These are phyloP conservation scores for Solanum phureja DNA, from an alignment of 257 asterid species.

Conservation along the genomic window DNA sequence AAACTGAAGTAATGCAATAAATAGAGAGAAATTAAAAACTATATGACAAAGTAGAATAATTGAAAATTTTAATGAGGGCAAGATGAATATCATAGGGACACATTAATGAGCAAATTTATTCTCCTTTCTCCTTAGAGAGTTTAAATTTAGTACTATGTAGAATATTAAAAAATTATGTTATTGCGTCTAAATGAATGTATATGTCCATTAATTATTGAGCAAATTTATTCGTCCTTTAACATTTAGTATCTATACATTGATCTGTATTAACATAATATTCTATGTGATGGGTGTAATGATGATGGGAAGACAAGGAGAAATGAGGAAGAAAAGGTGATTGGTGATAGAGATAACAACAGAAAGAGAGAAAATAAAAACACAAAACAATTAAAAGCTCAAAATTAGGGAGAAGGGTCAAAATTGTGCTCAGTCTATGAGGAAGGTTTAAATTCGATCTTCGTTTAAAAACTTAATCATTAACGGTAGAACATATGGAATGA, in stretches of 20 bases:
- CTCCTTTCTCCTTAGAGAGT: not conserved
- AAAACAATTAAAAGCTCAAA: too few relatives aligned
- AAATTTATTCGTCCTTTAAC: too few relatives aligned
- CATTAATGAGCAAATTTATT: not conserved
- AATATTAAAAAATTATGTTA: not conserved
- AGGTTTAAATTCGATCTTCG: not conserved
- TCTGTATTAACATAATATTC: too few relatives aligned
- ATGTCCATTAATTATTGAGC: not conserved
- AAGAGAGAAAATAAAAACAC: too few relatives aligned
- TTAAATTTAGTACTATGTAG: not conserved
- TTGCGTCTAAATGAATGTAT: not conserved
- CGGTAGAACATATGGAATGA: not conserved
- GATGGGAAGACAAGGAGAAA: too few relatives aligned
- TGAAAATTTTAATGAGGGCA: not conserved
- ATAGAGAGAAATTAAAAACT: not conserved
- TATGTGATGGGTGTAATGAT: too few relatives aligned
- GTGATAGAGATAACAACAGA: too few relatives aligned
- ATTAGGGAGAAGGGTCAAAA: not conserved
- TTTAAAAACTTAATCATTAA: not conserved
- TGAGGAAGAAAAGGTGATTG: too few relatives aligned
- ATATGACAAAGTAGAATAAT: not conserved
- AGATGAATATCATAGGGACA: not conserved
- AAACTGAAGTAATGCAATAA: not conserved
- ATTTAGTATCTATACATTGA: too few relatives aligned
- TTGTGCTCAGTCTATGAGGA: not conserved